Conservation (phyloP, 2,329 filamentous ascomycete species). For the Microdochium bolleyi region DNA sequence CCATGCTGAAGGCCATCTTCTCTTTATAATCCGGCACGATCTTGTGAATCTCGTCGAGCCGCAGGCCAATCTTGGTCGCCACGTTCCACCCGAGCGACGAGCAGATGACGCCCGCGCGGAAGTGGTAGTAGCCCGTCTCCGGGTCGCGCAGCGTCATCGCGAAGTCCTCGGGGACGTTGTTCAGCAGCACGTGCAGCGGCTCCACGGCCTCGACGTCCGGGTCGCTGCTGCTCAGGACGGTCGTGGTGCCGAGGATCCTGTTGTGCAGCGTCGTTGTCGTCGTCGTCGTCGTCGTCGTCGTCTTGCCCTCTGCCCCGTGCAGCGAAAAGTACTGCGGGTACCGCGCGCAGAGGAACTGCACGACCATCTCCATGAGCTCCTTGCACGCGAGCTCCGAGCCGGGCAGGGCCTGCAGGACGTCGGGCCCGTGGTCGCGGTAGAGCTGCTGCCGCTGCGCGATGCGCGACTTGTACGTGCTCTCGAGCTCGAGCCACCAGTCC, state of each 20-base stretch:
- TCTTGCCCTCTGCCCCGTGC: slow-evolving; percentile 27
- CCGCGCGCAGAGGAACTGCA: slow-evolving; percentile 71
- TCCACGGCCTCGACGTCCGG: slow-evolving; percentile 33
- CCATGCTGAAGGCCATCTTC: slow-evolving; percentile 85
- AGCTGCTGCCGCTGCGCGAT: slow-evolving; percentile 63
- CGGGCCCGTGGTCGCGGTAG: slow-evolving; percentile 52
- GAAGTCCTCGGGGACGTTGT: slow-evolving; percentile 81
- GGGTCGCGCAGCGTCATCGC: slow-evolving; percentile 67
- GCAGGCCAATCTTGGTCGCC: slow-evolving; percentile 62
- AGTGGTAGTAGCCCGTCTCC: slow-evolving; percentile 61
- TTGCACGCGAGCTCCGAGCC: slow-evolving; percentile 74
- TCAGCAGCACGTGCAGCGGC: slow-evolving; percentile 62
- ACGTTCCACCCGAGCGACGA: slow-evolving; percentile 77
- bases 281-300: too few species aligned
- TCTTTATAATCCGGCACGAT: slow-evolving; percentile 77
- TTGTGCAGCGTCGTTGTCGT: slow-evolving; percentile 58
- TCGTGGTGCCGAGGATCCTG: slow-evolving; percentile 53
- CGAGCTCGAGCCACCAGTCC: slow-evolving; percentile 86
- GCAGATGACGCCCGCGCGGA: slow-evolving; percentile 71
- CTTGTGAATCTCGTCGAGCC: slow-evolving; percentile 63
- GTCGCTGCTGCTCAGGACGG: slow-evolving; percentile 35
- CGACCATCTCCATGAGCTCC: slow-evolving; percentile 78
- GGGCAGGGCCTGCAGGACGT: slow-evolving; percentile 60
- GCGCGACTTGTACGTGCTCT: slow-evolving; percentile 60
- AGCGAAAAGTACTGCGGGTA: slow-evolving; percentile 67